Evolutionary conservation across 306 rosid genomes (phyloP).

Genomic region (Parietaria judaica): DNA sequence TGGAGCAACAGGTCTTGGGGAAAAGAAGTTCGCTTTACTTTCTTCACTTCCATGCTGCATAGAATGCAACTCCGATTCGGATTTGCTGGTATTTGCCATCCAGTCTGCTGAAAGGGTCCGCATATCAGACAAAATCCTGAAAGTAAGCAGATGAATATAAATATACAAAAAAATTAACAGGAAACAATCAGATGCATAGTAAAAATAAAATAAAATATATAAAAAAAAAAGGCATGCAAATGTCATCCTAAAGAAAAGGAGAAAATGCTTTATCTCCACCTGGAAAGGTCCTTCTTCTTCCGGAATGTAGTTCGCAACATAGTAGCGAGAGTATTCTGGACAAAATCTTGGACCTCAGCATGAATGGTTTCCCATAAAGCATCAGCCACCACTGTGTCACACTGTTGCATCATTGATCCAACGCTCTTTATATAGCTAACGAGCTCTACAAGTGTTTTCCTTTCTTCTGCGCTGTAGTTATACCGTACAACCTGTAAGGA

Average conservation of each 20-base stretch:
- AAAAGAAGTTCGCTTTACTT: slow-evolving; percentile 68
- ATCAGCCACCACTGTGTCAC: slow-evolving; percentile 89
- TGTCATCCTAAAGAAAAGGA: no score
- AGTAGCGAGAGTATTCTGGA: slow-evolving; percentile 85
- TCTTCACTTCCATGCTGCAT: slow-evolving; percentile 92
- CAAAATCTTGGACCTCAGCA: slow-evolving; percentile 98
- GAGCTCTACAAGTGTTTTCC: slow-evolving; percentile 85
- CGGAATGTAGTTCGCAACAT: slow-evolving; percentile 93
- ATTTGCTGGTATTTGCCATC: slow-evolving; percentile 91
- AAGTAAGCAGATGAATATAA: slow-evolving; percentile 25
- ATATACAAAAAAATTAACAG: slow-evolving; percentile 18
- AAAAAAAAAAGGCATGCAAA: background rate
- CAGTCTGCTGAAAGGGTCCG: slow-evolving; percentile 99
- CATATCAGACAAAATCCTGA: slow-evolving; percentile 99
- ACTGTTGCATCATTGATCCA: slow-evolving; percentile 93
- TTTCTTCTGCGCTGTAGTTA: slow-evolving; percentile 82
- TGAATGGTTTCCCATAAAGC: slow-evolving; percentile 99
- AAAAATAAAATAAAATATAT: background rate
- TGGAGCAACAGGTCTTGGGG: slow-evolving; percentile 95
- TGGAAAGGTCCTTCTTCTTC: slow-evolving; percentile 93
- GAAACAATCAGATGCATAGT: background rate
- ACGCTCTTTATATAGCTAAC: slow-evolving; percentile 92
- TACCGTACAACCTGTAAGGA: slow-evolving; percentile 75
- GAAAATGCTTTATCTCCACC: slow-evolving; percentile 33
- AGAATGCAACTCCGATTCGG: slow-evolving; percentile 75